These are phyloP conservation scores for Poa pratensis DNA, from an alignment of 176 grass and related monocot species.

Conservation along the genomic window DNA sequence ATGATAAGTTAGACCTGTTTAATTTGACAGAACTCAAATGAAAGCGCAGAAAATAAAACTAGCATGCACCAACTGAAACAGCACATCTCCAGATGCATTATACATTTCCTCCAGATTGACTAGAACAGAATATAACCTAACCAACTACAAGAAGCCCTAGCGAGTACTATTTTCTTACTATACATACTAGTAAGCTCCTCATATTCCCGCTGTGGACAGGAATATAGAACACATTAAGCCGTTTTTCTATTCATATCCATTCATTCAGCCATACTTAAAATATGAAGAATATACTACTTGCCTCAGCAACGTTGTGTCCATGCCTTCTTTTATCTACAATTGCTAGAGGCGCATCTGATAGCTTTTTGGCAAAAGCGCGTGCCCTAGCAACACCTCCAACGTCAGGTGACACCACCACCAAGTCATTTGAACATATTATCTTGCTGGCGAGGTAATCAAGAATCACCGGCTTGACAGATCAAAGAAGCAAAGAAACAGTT, in stretches of 20 bases:
- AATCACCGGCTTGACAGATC: constrained; percentile 79
- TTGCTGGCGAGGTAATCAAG: constrained; percentile 98
- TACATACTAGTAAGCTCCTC: constrained; percentile 13
- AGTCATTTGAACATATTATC: constrained; percentile 79
- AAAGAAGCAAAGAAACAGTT: constrained; percentile 40
- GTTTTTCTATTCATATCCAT: background rate
- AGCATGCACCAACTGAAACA: constrained; percentile 18
- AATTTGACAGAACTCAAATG: constrained; percentile 19
- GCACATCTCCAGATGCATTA: constrained; percentile 28
- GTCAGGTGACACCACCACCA: constrained; percentile 97
- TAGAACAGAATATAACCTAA: constrained; percentile 19
- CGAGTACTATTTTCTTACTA: constrained; percentile 15
- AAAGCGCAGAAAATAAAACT: constrained; percentile 17
- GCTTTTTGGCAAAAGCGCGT: constrained; percentile 91
- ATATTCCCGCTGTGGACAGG: background rate
- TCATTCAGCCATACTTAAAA: background rate
- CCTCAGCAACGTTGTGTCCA: constrained; percentile 93
- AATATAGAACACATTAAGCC: background rate
- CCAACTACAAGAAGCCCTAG: background rate
- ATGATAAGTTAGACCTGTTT: constrained; percentile 22
- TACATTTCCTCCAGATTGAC: constrained; percentile 21
- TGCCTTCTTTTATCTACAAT: constrained; percentile 99
- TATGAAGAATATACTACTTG: constrained; percentile 45
- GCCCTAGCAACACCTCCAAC: constrained; percentile 94
- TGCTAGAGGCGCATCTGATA: constrained; percentile 94